phyloP scores from a whole-genome alignment of 345 rosid species.

The Populus alba region DNA sequence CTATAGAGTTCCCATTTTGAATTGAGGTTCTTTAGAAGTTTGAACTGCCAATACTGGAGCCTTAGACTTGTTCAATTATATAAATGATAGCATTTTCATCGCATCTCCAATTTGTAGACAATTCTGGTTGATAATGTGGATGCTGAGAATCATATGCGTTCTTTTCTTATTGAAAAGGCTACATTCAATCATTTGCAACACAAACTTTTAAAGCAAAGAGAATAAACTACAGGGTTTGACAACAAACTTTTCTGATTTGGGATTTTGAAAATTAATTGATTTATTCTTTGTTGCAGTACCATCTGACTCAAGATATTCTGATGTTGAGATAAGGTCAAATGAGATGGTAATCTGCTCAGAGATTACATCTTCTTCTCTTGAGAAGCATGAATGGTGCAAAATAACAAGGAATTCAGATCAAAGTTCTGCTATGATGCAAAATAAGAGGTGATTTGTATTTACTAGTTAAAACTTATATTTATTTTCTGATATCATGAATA shows the following conservation, averaged over 20 bases:
- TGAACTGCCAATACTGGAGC: background rate
- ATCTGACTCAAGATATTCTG: constrained; percentile 51
- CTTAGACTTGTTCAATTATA: background rate
- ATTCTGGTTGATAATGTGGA: background rate
- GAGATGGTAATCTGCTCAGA: constrained; percentile 61
- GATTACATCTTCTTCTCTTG: constrained; percentile 41
- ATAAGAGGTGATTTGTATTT: constrained; percentile 45
- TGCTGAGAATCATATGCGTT: background rate
- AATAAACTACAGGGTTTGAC: background rate
- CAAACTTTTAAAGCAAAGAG: background rate
- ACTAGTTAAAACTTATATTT: background rate
- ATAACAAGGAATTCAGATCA: constrained; percentile 54
- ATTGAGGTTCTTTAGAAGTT: background rate
- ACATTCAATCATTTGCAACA: background rate
- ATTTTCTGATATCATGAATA: background rate
- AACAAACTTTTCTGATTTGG: background rate
- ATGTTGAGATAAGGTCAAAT: constrained; percentile 56
- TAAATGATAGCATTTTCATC: background rate
- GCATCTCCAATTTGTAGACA: background rate
- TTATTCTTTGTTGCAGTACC: constrained; percentile 55
- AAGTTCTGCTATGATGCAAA: constrained; percentile 60
- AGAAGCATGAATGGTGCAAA: constrained; percentile 78
- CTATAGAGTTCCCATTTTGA: background rate
- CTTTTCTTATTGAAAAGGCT: background rate
- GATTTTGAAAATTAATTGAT: background rate